phyloP scores from a whole-genome alignment of 768 basidiomycete species.

The Tulasnella sp. region DNA sequence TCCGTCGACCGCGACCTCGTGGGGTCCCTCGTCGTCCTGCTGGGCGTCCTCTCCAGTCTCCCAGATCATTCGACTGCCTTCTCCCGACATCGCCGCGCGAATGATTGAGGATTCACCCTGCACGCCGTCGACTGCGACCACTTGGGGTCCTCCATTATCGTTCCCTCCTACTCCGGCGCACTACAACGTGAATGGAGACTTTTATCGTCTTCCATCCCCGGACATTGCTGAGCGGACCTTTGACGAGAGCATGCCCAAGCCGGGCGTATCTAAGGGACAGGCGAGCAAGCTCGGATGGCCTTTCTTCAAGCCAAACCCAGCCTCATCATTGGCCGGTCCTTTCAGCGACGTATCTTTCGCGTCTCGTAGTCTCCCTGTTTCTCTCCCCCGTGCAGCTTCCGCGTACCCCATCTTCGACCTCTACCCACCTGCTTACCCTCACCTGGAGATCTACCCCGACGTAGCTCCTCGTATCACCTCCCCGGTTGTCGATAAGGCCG shows the following conservation, averaged over 20 bases:
- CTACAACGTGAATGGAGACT: background rate
- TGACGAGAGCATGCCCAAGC: constrained; percentile 18
- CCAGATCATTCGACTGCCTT: constrained; percentile 28
- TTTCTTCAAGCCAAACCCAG: background rate
- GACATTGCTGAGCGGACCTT: constrained; percentile 31
- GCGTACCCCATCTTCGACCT: constrained; percentile 4
- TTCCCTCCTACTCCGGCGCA: constrained; percentile 26
- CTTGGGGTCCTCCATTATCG: constrained; percentile 38
- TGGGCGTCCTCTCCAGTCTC: constrained; percentile 14
- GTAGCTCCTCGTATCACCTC: background rate
- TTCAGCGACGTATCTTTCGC: background rate
- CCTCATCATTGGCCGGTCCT: background rate
- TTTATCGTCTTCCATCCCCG: constrained; percentile 26
- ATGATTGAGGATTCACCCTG: constrained; percentile 42
- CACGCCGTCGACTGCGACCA: constrained; percentile 37
- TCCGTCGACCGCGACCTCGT: constrained; percentile 35
- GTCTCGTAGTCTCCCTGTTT: background rate
- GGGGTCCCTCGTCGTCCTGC: constrained; percentile 35
- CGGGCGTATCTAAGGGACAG: background rate
- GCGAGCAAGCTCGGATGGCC: background rate
- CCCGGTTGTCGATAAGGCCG: background rate
- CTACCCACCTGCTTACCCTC: constrained; percentile 6
- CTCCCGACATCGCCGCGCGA: constrained; percentile 49
- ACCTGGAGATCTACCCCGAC: constrained; percentile 12
- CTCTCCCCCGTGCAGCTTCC: background rate